Conservation (phyloP, 1,139 yeast species). For the Debaryomyces psychrophilus region DNA sequence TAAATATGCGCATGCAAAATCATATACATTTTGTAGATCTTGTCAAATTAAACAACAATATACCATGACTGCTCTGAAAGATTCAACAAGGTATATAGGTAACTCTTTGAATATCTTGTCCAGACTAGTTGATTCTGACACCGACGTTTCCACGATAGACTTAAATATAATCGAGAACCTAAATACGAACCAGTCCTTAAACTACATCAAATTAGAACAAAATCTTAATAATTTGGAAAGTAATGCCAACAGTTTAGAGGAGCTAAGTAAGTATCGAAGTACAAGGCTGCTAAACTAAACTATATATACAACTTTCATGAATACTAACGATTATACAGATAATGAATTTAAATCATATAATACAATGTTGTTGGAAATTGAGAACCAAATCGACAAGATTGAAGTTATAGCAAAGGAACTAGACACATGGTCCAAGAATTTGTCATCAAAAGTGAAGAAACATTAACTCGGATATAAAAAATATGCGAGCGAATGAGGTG, state of each 20-base stretch:
- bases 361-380: conserved; percentile 44
- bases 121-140: conserved; percentile 52
- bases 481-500: not conserved
- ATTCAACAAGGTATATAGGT: conserved; percentile 33
- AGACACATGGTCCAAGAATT: conserved; percentile 61
- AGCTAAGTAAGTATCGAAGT: conserved; percentile 34
- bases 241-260: conserved; percentile 32
- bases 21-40: not conserved
- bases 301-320: not conserved
- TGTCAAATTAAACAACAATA: not conserved
- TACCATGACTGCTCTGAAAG: conserved; percentile 32
- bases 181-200: conserved; percentile 60
- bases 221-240: conserved; percentile 43
- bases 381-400: conserved; percentile 46
- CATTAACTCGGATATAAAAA: not conserved
- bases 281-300: not conserved
- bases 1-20: not conserved
- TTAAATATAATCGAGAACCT: conserved; percentile 55
- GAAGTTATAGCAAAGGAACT: conserved; percentile 55
- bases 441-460: conserved; percentile 29
- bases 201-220: conserved; percentile 57
- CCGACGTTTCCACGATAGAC: conserved; percentile 55
- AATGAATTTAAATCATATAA: conserved; percentile 34
- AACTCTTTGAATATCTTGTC: conserved; percentile 36
- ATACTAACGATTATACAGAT: conserved; percentile 24